Evolutionary conservation across 148 eudicot genomes (phyloP).

Genomic region (Persicaria tinctoria): DNA sequence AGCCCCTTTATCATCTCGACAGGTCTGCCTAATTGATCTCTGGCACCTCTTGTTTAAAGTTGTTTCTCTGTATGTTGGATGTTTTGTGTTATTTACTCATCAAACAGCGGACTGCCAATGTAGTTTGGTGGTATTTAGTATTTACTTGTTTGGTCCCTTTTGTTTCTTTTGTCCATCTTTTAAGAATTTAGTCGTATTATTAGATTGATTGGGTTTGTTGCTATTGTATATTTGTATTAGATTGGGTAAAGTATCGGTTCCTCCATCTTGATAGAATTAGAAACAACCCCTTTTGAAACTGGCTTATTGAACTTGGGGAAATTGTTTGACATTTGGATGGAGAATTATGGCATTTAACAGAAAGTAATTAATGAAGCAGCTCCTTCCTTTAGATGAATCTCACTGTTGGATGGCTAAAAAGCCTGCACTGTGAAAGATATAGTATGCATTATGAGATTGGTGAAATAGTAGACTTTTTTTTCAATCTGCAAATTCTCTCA

Average conservation of each 20-base stretch:
- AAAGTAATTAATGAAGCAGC: not conserved
- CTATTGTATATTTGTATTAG: too few relatives aligned
- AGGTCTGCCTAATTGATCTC: slow-evolving; percentile 33
- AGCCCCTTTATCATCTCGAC: slow-evolving; percentile 99
- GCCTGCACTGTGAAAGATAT: not conserved
- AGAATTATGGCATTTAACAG: not conserved
- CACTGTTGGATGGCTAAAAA: not conserved
- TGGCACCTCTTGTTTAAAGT: not conserved
- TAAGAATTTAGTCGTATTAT: not conserved
- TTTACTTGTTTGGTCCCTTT: not conserved
- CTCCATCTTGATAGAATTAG: not conserved
- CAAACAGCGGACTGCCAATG: not conserved
- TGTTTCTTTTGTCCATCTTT: not conserved
- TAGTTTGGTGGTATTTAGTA: not conserved
- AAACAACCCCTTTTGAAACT: not conserved
- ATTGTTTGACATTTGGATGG: not conserved
- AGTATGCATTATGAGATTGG: not conserved
- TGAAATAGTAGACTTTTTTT: not conserved
- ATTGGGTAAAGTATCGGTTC: not conserved
- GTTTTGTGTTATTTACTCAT: not conserved
- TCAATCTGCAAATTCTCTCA: not conserved
- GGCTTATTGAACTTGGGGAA: not conserved
- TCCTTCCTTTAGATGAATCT: not conserved
- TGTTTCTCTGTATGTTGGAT: not conserved
- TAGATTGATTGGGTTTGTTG: not conserved